phyloP scores from a whole-genome alignment of 192 early-diverging fungal species.

The Kappamyces sp. region DNA sequence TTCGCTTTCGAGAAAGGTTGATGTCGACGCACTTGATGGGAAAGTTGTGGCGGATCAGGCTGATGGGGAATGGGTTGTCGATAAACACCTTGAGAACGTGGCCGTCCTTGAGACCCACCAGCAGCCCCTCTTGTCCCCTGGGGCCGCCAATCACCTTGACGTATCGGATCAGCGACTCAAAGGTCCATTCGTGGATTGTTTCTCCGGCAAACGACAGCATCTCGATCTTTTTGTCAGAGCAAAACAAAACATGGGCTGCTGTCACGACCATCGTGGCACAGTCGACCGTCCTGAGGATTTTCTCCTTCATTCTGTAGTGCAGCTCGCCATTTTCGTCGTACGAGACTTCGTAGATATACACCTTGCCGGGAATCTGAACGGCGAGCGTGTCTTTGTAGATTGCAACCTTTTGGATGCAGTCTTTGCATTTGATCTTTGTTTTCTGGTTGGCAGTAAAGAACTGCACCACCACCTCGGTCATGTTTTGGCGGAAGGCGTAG shows the following conservation, averaged over 20 bases:
- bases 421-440: constrained; percentile 52
- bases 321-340: constrained; percentile 50
- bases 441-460: constrained; percentile 42
- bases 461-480: constrained; percentile 63
- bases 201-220: constrained; percentile 46
- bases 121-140: constrained; percentile 41
- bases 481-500: constrained; percentile 50
- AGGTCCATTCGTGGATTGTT: constrained; percentile 49
- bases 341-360: constrained; percentile 54
- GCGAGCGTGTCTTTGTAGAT: constrained; percentile 50
- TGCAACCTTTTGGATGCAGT: constrained; percentile 56
- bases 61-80: constrained; percentile 52
- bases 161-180: constrained; percentile 48
- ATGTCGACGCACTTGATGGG: constrained; percentile 47
- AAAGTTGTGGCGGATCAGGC: constrained; percentile 35
- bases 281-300: constrained; percentile 47
- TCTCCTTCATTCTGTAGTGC: constrained; percentile 59
- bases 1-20: constrained; percentile 35
- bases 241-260: constrained; percentile 48
- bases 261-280: constrained; percentile 55
- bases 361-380: constrained; percentile 48
- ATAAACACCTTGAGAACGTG: constrained; percentile 50
- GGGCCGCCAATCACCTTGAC: constrained; percentile 55
- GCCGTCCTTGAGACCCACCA: constrained; percentile 52
- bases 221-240: constrained; percentile 45